Conservation (phyloP, 768 basidiomycete species). For the Tylopilus felleus region DNA sequence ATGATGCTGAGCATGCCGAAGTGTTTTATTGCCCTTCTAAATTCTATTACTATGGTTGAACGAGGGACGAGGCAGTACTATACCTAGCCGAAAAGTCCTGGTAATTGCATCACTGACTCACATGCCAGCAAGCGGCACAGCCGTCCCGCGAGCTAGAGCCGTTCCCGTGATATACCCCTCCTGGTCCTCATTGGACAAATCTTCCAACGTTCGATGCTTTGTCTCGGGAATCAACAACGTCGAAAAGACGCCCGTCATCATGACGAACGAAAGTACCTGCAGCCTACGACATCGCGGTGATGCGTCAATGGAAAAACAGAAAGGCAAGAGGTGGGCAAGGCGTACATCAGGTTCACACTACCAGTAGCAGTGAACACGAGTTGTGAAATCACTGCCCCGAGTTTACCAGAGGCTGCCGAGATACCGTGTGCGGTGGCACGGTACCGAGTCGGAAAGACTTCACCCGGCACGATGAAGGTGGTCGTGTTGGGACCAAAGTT, state of each 20-base stretch:
- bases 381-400: neutral
- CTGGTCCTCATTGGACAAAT: neutral
- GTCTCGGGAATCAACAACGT: too few species aligned
- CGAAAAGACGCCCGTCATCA: too few species aligned
- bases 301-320: neutral
- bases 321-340: too few species aligned
- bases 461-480: neutral
- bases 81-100: too few species aligned
- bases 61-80: too few species aligned
- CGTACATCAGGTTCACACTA: too few species aligned
- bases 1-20: too few species aligned
- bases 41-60: too few species aligned
- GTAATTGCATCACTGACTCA: too few species aligned
- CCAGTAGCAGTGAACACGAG: too few species aligned
- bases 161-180: neutral
- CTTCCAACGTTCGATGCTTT: too few species aligned
- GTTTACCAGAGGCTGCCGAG: neutral
- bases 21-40: too few species aligned
- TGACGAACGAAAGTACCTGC: neutral
- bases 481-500: neutral
- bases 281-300: neutral
- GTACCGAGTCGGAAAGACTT: neutral
- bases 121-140: neutral
- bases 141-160: neutral
- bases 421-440: neutral